These are phyloP conservation scores for Cercospora sesami DNA, from an alignment of 2,329 filamentous ascomycete species.

Conservation along the genomic window DNA sequence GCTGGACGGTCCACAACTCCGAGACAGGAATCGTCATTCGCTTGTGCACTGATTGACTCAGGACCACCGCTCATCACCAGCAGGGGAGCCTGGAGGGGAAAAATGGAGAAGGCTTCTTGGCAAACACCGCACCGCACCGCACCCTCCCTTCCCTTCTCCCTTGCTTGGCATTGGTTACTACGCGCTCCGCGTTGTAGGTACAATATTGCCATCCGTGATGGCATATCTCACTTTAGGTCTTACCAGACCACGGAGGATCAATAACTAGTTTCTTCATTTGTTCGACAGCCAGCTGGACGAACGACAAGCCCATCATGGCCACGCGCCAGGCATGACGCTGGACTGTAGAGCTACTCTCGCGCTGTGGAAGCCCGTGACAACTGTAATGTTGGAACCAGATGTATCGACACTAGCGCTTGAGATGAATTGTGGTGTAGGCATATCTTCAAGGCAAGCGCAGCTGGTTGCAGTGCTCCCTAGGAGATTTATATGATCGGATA, in stretches of 20 bases:
- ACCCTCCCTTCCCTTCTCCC: background rate
- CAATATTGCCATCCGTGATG: no score
- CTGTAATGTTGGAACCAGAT: background rate
- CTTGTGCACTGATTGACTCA: constrained; percentile 5
- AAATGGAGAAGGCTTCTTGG: background rate
- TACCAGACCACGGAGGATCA: no score
- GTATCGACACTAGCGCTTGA: background rate
- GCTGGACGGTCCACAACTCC: constrained; percentile 40
- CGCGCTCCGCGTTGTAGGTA: no score
- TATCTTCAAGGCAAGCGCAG: background rate
- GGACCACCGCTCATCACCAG: constrained; percentile 3
- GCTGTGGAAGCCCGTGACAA: background rate
- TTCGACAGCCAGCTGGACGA: background rate
- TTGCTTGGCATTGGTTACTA: background rate
- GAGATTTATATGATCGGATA: background rate
- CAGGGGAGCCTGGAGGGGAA: background rate
- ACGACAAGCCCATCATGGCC: background rate
- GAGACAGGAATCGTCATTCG: constrained; percentile 15
- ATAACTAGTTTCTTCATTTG: no score
- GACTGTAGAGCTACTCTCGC: background rate
- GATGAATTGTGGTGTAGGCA: background rate
- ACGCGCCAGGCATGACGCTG: no score
- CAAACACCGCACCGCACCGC: background rate
- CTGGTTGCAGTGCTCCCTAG: background rate
- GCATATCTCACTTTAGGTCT: no score